phyloP scores from a whole-genome alignment of 2,329 filamentous ascomycete species.

The Boeremia exigua region DNA sequence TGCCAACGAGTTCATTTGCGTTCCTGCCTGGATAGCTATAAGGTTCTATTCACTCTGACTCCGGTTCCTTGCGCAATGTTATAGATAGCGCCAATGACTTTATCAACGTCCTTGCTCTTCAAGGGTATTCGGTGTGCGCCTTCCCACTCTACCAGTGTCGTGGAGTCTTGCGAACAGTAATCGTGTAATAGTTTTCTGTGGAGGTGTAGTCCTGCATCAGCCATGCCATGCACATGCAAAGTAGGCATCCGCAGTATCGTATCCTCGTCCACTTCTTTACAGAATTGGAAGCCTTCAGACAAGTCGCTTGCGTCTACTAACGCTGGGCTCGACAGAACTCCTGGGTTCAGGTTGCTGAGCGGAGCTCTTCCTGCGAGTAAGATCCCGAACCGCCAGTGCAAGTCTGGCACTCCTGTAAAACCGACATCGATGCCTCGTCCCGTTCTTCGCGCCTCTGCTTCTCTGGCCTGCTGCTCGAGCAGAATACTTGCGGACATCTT shows the following conservation, averaged over 20 bases:
- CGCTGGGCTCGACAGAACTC: conserved; percentile 42
- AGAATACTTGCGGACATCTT: conserved; percentile 56
- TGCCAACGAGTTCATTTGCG: background rate
- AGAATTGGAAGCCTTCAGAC: conserved; percentile 50
- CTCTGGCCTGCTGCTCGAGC: conserved; percentile 65
- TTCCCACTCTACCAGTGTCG: conserved; percentile 73
- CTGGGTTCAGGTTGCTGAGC: conserved; percentile 59
- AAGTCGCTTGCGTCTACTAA: conserved; percentile 52
- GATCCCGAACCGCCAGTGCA: conserved; percentile 65
- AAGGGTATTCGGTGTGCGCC: conserved; percentile 74
- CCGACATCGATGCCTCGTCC: conserved; percentile 28
- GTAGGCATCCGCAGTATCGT: conserved; percentile 65
- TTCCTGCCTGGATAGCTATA: conserved; percentile 11
- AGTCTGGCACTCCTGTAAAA: conserved; percentile 30
- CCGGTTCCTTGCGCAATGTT: conserved; percentile 59
- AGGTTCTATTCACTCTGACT: conserved; percentile 43
- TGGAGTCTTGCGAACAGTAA: conserved; percentile 64
- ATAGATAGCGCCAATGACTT: conserved; percentile 60
- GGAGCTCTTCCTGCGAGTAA: conserved; percentile 68
- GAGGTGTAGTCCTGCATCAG: conserved; percentile 64
- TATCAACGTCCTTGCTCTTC: conserved; percentile 68
- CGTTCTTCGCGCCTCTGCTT: conserved; percentile 37
- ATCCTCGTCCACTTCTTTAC: conserved; percentile 47
- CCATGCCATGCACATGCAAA: conserved; percentile 71
- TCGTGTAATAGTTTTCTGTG: conserved; percentile 63